Conservation (phyloP, 2,329 filamentous ascomycete genomes). For the Falciphora oryzae region DNA sequence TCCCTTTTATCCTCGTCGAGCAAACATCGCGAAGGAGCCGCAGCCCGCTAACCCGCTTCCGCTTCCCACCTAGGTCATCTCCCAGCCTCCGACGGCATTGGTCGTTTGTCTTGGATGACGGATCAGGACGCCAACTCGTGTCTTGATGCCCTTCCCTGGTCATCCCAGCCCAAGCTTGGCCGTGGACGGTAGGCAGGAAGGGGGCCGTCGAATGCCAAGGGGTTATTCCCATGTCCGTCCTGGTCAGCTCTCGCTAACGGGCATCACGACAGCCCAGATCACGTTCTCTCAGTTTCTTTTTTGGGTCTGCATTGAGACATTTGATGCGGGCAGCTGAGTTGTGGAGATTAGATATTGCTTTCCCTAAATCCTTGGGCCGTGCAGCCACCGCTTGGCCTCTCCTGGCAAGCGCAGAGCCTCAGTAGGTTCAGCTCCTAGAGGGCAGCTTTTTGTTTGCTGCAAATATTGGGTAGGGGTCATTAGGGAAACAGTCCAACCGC, state of each 20-base stretch:
- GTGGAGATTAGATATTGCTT: not conserved
- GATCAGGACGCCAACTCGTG: not conserved
- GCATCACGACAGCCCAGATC: too few species aligned
- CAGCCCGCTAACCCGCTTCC: not conserved
- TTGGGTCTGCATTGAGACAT: not conserved
- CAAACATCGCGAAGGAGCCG: not conserved
- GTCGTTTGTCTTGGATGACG: too few species aligned
- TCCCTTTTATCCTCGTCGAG: not conserved
- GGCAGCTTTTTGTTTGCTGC: not conserved
- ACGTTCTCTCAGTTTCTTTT: not conserved
- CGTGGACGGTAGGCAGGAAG: not conserved
- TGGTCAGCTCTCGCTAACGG: too few species aligned
- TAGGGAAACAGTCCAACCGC: not conserved
- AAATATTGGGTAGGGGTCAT: not conserved
- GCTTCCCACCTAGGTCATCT: not conserved
- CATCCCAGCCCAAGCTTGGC: not conserved
- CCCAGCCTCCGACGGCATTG: too few species aligned
- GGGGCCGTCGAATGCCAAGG: not conserved
- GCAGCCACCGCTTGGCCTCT: not conserved
- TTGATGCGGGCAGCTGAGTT: not conserved
- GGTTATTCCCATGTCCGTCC: too few species aligned
- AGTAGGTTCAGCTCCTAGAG: not conserved
- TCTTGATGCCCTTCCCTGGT: not conserved
- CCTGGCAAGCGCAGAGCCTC: not conserved
- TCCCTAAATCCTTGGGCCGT: not conserved